Base-by-base conservation (phyloP, 164 flowering plant species). In the Berberis vulgaris region DNA sequence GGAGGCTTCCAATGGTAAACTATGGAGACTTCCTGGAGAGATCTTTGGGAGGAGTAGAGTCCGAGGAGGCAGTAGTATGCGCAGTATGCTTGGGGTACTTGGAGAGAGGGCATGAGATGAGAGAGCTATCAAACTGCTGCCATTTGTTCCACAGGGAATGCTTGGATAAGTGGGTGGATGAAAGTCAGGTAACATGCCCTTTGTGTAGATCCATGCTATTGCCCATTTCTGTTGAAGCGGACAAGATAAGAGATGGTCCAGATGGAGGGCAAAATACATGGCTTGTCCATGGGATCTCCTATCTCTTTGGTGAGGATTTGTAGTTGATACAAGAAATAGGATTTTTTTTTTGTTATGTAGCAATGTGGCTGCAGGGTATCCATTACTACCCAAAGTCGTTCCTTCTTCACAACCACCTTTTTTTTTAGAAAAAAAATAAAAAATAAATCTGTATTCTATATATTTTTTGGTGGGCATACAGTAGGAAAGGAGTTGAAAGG, bases 101-200 rank as follows among this genome's bases (percentile, higher is more conserved):
- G 64, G 72, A 76, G 64, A 40, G 45, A 49, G 11, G 45, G 5
- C 59, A 76, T 7, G 66, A 64, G 63, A 52, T 78, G 12, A 69
- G 82, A 49, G 75, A 76, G 65, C 62, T 78, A 40, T 46, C 61
- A 6, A 76, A 67, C 52, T 78, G 82, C 45, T 54, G 54, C 1
- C 82, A 78, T 67, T 69, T 65, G 60, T 78, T 76, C 47, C 82
- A 73, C 65, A 66, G 65, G 42, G 78, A 59, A 54, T 78, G 82
- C 57, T 45, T 78, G 64, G 82, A 78, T 61, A 67, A 61, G 47
- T 78, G 77, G 75, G 71, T 78, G 60, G 74, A 76, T 59, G 68
- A 63, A 47, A 74, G 72, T 7, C 73, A 71, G 54, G 44, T 67
- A 6, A 76, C 76, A 13, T 78, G 79, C 66, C 82, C 82, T 41